phyloP scores from a whole-genome alignment of 1,139 yeast species.

The Nakaseomyces nivariensis region DNA sequence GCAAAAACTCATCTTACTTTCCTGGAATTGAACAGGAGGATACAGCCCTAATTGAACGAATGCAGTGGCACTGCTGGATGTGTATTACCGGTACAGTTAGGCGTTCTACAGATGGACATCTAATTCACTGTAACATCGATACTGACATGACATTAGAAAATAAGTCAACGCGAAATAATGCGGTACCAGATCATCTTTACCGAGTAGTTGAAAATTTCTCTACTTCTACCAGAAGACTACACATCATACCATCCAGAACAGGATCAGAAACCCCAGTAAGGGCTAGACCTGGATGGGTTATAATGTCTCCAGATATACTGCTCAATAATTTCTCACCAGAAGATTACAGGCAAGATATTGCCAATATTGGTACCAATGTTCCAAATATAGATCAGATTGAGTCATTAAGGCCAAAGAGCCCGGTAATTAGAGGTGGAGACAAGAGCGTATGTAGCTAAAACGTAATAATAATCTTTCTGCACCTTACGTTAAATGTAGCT shows the following conservation, averaged over 20 bases:
- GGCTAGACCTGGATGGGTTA: constrained; percentile 83
- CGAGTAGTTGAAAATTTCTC: constrained; percentile 84
- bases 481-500: too few relatives aligned
- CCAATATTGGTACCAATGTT: constrained; percentile 39
- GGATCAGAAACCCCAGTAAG: constrained; percentile 57
- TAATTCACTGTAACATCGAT: constrained; percentile 86
- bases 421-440: constrained; percentile 32
- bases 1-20: constrained; percentile 49
- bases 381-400: constrained; percentile 70
- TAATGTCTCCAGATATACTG: constrained; percentile 74
- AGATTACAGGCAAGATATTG: constrained; percentile 36
- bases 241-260: constrained; percentile 65
- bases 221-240: constrained; percentile 70
- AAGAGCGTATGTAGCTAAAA: not conserved
- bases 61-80: constrained; percentile 97
- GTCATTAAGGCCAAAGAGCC: constrained; percentile 73
- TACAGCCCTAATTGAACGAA: constrained; percentile 36
- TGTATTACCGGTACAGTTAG: constrained; percentile 91
- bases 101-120: constrained; percentile 69
- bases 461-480: too few relatives aligned
- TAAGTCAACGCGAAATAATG: constrained; percentile 26
- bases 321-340: constrained; percentile 56
- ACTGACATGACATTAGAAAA: constrained; percentile 71
- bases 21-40: constrained; percentile 39
- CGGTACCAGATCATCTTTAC: constrained; percentile 72